Base-by-base conservation (phyloP, 2,329 filamentous ascomycete species). In the Venturiaceae sp. region DNA sequence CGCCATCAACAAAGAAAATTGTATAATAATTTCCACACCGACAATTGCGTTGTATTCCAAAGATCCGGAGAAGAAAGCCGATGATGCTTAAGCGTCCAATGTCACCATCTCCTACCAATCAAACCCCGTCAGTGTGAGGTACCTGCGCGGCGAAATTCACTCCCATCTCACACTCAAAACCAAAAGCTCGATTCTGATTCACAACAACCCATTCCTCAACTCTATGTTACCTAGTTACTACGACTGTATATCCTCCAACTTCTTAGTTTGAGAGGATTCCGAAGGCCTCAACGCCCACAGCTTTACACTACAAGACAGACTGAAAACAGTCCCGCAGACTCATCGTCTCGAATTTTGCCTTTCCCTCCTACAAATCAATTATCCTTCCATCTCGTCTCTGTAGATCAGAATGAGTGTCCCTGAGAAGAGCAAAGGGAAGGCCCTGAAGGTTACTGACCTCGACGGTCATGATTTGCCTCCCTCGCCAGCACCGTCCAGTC, bases 401-500 rank as follows among this genome's bases (percentile, higher is more conserved):
- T 23, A 9, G 19, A 39, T n/a, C 19, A 6, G 6, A 37, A 34
- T 34, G 32, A 54, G 28, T 57, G 28, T 9, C 32, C n/a, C 23
- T 11, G 55, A 57, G 16, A 46, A 57, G 23, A 9, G 8, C 34
- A 52, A 57, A 32, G 39, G 55, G 8, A 58, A 53, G 57, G 33
- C 57, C n/a, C 16, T 53, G 19, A 60, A 41, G 50, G 32, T 83
- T 64, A 78, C 92, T 63, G 90, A 95, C 70, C 78, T 91, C 60
- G 87, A 92, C 67, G 90, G 90, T 44, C 88, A 95, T 74, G 79
- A 92, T 67, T 79, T 96, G 55, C 92, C 92, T 55, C 92, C 92
- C 1, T 96, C 94, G 7, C 94, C 94, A 1, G 90, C 94, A 26
- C 91, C 92, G 2, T 97, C 92, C 16, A 96, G 87, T 69, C 94